A percentile compares a stretch with the other conserved stretches of the same genome.
Evolutionary conservation across 331 rosid species (phyloP).

Genomic region (Prunus yedoensis): DNA sequence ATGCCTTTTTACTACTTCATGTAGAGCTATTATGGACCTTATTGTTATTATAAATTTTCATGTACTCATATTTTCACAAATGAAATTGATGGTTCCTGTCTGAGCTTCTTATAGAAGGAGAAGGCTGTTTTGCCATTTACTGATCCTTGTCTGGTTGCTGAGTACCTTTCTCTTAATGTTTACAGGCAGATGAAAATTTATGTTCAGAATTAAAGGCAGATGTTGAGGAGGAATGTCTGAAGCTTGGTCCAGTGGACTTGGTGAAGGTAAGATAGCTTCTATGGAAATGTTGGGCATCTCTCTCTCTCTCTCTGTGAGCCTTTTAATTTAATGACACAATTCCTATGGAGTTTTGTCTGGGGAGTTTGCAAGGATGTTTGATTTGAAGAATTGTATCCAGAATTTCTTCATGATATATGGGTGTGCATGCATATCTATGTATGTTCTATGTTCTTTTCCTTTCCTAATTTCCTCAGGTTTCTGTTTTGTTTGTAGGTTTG

Average conservation of each 20-base stretch:
- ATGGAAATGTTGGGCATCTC: not conserved
- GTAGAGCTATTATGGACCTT: too few relatives aligned
- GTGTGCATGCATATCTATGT: not conserved
- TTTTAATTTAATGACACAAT: not conserved
- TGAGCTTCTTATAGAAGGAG: not conserved
- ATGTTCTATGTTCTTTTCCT: not conserved
- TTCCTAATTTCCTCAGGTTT: constrained; percentile 10
- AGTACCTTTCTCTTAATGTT: constrained; percentile 9
- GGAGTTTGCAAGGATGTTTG: not conserved
- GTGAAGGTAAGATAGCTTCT: constrained; percentile 60
- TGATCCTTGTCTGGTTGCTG: constrained; percentile 7
- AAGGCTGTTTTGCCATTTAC: not conserved
- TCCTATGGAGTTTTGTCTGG: not conserved
- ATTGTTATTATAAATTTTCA: too few relatives aligned
- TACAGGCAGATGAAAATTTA: constrained; percentile 79
- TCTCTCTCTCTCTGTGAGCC: too few relatives aligned
- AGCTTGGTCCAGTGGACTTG: constrained; percentile 77
- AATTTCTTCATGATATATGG: not conserved
- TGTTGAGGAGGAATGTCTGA: constrained; percentile 79
- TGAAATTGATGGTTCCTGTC: too few relatives aligned
- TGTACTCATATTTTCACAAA: too few relatives aligned
- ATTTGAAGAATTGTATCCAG: not conserved
- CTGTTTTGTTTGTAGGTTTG: constrained; percentile 59
- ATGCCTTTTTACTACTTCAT: not conserved
- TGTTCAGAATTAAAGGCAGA: constrained; percentile 72